Base-by-base conservation (phyloP, 192 early-diverging fungal species). In the Dissophora globulifera region DNA sequence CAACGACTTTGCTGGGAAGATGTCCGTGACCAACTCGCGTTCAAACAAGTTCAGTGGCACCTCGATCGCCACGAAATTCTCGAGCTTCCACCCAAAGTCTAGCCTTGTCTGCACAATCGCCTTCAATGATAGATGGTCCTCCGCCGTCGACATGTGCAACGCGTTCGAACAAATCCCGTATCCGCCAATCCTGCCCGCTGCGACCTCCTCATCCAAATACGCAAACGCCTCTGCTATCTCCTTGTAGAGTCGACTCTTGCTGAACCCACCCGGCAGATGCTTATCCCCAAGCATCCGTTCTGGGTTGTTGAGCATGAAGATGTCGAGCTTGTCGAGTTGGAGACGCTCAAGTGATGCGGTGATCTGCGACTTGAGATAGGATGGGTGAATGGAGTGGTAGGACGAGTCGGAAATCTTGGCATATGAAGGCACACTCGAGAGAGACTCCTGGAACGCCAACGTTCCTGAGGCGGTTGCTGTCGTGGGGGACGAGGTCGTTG, bases 21-120 rank as follows among this genome's bases (percentile, higher is more conserved):
- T 58, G 64, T 67, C 65, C 16, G 63, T 59, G 49, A 87, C 71
- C 46, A 87, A 48, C 11, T 91, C 86, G 16, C 83, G 78, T 55
- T 94, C 93, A 82, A 89, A 93, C 33, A 94, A 29, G 55, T 94
- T 94, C 62, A 93, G 83, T 4, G 93, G 93, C 29, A 83, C 84
- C 63, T 93, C 70, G n/a, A 91, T 78, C 0, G 86, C 86, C 30
- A 82, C 62, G 58, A 93, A 87, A 57, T 91, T 83, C 11, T 80
- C 66, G 2, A 53, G 29, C 11, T 79, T 62, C 72, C 72, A 76
- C 10, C 63, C 63, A 48, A 76, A 76, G 35, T 76, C 64, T n/a
- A 33, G 13, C 13, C 60, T 53, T 1, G 75, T 62, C 12, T 72
- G 52, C 16, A 87, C 33, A n/a, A 89, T 78, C 9, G 78, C 70